Evolutionary conservation across 1,284 basidiomycete species (phyloP), one percentile per base, ranked within the genome.

Genomic region (Entoloma clypeatum): DNA sequence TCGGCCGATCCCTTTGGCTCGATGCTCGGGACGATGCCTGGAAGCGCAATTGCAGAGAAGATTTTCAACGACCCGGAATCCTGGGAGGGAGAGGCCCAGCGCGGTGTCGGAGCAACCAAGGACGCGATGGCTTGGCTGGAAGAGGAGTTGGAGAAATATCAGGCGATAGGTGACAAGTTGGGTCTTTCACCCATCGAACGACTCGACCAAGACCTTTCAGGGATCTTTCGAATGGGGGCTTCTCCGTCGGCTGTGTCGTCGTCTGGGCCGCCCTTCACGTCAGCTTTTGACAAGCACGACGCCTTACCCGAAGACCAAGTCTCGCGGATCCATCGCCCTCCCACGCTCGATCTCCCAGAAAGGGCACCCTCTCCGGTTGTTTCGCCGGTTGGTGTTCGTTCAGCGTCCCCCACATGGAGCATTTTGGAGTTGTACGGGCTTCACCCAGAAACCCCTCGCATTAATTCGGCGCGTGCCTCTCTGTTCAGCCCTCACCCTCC

Each of bases 31-130:
- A 50, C 46, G 25, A 48, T 61, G 13, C 64, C 63, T 17, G 58
- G 58, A 11, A 66, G 61, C 39, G 64, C 64, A 7, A 55, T 66
- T 24, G 65, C 64, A 39, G 65, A 68, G 46, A 57, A 52, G 39
- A 68, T 68, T 33, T 66, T 68, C 50, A 67, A 68, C 35, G 64
- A 68, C 41, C 65, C 65, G 3, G 44, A 60, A 9, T 61, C 65
- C 24, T 68, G 64, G 65, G 58, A 59, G 25, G 57, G 53, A 14
- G 47, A 50, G 5, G 54, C 52, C 16, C 52, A 57, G 14, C 49
- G 46, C 10, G 59, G 58, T 17, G 41, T 53, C 18, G 45, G 45
- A 13, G 53, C 49, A 21, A 38, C 22, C n/a, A 36, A 36, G 19
- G 57, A 61, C 21, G 49, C 53, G 6, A 47, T 63, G 28, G 50